Conservation (phyloP, 805 yeast genomes). For the Starmerella ratchasimensis region DNA sequence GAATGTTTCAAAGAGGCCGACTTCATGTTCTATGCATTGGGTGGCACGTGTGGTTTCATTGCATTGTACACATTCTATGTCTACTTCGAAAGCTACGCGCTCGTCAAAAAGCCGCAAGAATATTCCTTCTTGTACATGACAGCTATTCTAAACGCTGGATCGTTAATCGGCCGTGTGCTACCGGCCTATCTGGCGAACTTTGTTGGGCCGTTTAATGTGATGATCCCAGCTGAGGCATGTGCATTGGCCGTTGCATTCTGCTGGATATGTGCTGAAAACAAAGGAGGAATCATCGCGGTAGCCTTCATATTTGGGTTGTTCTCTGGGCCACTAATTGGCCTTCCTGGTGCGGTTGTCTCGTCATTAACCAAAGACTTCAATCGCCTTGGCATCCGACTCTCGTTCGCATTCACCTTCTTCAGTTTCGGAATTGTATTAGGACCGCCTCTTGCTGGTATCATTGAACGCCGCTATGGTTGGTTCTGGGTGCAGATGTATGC, state of each 20-base stretch:
- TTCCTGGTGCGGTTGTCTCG: conserved; percentile 26
- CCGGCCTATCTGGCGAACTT: conserved; percentile 37
- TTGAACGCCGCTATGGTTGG: conserved; percentile 19
- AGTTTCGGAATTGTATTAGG: conserved; percentile 34
- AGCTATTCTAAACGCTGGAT: conserved; percentile 27
- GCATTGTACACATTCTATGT: conserved; percentile 27
- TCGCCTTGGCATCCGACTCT: conserved; percentile 36
- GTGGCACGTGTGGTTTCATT: conserved; percentile 22
- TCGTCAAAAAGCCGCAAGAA: conserved; percentile 16
- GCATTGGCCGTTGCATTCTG: conserved; percentile 26
- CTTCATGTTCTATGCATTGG: conserved; percentile 19
- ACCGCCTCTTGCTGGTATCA: conserved; percentile 24
- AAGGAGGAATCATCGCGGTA: conserved; percentile 24
- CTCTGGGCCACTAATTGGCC: conserved; percentile 25
- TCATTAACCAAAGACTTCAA: conserved; percentile 21
- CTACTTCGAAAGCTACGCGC: conserved; percentile 25
- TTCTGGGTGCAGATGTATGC: conserved; percentile 16
- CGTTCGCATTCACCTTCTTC: conserved; percentile 42
- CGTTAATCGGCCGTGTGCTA: conserved; percentile 38
- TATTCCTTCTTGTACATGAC: conserved; percentile 23
- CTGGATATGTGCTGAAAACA: conserved; percentile 27
- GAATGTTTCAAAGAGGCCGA: conserved; percentile 22
- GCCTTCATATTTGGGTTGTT: conserved; percentile 25
- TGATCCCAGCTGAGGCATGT: conserved; percentile 24
- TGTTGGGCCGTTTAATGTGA: conserved; percentile 35